Percentiles rank a stretch among this genome's conserved stretches.
Conservation (phyloP, 208 protist genomes). For the Phytomonas francai region DNA sequence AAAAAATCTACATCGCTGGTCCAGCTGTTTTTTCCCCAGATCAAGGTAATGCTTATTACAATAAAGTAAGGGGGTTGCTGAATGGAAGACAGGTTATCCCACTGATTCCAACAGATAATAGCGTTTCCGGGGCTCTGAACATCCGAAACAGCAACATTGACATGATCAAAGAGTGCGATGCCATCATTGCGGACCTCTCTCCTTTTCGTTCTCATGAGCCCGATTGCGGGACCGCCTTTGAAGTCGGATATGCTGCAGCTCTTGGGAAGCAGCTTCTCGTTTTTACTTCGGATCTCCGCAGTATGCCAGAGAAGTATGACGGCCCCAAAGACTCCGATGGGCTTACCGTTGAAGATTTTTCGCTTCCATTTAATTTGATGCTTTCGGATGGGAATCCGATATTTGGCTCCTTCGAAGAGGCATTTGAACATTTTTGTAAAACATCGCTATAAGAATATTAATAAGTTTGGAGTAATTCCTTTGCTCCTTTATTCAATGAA, state of each 20-base stretch:
- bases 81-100: constrained; percentile 25
- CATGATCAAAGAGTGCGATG: constrained; percentile 63
- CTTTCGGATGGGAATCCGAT: constrained; percentile 42
- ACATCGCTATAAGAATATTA: not conserved
- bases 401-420: constrained; percentile 58
- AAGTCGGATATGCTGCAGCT: constrained; percentile 73
- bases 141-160: constrained; percentile 74
- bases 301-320: constrained; percentile 63
- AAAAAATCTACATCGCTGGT: constrained; percentile 76
- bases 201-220: constrained; percentile 73
- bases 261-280: constrained; percentile 55
- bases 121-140: constrained; percentile 25
- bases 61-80: constrained; percentile 35
- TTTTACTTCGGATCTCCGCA: constrained; percentile 44
- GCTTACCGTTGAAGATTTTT: constrained; percentile 53
- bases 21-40: constrained; percentile 69
- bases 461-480: constrained; percentile 1
- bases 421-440: constrained; percentile 46
- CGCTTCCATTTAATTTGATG: constrained; percentile 80
- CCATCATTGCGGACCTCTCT: constrained; percentile 77
- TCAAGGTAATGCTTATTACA: constrained; percentile 46
- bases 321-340: constrained; percentile 30
- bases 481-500: constrained; percentile 1
- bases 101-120: constrained; percentile 58
- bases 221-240: constrained; percentile 72